Percentiles rank a stretch among this genome's conserved stretches.
Conservation (phyloP, 2,329 filamentous ascomycete species). For the Bipolaris oryzae region DNA sequence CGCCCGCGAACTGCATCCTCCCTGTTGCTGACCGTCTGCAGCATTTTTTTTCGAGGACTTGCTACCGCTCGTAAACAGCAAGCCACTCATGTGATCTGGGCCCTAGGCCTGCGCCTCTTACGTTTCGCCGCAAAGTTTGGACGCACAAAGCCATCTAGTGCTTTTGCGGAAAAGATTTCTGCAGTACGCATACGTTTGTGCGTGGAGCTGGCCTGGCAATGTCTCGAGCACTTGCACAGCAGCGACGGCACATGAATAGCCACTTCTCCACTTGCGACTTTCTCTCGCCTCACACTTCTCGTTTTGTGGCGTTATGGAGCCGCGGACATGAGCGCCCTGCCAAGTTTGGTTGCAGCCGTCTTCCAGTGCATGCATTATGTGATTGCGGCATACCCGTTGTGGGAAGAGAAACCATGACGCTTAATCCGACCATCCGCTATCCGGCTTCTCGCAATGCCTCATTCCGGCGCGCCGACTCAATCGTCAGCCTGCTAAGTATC, state of each 20-base stretch:
- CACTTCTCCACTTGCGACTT: slow-evolving; percentile 17
- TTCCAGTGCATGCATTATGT: background rate
- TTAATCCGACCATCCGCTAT: slow-evolving; percentile 2
- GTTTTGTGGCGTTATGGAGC: slow-evolving; percentile 11
- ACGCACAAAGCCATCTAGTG: slow-evolving; percentile 17
- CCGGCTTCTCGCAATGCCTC: slow-evolving; percentile 10
- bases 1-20: slow-evolving; percentile 15
- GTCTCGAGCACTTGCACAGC: slow-evolving; percentile 9
- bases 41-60: slow-evolving; percentile 7
- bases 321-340: slow-evolving; percentile 9
- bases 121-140: slow-evolving; percentile 17
- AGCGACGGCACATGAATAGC: slow-evolving; percentile 12
- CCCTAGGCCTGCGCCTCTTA: slow-evolving; percentile 20
- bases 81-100: slow-evolving; percentile 13
- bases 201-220: slow-evolving; percentile 3
- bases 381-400: background rate
- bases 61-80: slow-evolving; percentile 17
- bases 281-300: slow-evolving; percentile 22
- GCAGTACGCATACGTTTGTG: slow-evolving; percentile 12
- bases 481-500: background rate
- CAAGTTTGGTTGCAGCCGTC: slow-evolving; percentile 8
- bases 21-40: slow-evolving; percentile 17
- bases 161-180: slow-evolving; percentile 6
- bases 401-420: background rate
- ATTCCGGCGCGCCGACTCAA: slow-evolving; percentile 15